A percentile compares a stretch with the other conserved stretches of the same genome.
Conservation (phyloP, 2,329 filamentous ascomycete species). For the Fusarium musae region DNA sequence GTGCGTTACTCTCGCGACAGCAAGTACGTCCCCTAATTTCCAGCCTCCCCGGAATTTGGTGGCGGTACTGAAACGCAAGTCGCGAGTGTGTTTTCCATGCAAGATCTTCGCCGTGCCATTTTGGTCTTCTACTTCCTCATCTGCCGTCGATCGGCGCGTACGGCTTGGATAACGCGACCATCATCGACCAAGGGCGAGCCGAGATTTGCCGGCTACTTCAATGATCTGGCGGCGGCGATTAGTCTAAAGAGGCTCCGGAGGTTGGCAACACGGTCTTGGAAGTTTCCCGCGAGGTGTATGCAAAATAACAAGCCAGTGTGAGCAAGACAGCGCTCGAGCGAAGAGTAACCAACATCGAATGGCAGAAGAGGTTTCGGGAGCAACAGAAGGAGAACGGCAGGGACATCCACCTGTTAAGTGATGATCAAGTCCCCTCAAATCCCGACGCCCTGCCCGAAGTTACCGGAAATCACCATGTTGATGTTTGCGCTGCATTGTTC, state of each 20-base stretch:
- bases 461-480: not conserved
- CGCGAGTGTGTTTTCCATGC: not conserved
- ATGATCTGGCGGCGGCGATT: not conserved
- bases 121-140: not conserved
- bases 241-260: not conserved
- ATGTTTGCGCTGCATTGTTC: not conserved
- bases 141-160: not conserved
- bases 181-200: fast-evolving
- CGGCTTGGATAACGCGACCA: not conserved
- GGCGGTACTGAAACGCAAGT: too few relatives aligned
- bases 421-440: fast-evolving
- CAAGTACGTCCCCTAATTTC: not conserved
- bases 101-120: not conserved
- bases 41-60: not conserved
- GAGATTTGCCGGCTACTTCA: not conserved
- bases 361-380: not conserved
- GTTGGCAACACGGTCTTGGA: fast-evolving
- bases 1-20: not conserved
- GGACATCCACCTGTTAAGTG: fast-evolving
- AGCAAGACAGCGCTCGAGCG: fast-evolving
- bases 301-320: not conserved
- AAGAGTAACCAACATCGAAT: fast-evolving
- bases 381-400: not conserved
- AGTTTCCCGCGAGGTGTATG: fast-evolving
- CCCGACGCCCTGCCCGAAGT: not conserved